Evolutionary conservation across 371 early-diverging fungal species (phyloP).

Genomic region (Mucor plumbeus): DNA sequence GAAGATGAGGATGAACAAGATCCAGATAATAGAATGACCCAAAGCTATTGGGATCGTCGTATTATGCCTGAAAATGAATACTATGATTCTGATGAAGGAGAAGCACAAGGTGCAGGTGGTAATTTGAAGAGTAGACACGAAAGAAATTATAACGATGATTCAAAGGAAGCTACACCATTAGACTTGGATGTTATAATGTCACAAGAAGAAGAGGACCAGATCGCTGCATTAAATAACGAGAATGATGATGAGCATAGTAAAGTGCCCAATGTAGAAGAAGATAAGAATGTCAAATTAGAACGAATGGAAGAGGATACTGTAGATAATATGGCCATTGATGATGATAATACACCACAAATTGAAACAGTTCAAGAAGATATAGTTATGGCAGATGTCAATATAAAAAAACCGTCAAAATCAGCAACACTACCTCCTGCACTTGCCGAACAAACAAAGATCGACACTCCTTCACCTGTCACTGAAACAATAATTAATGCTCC

Average conservation of each 20-base stretch:
- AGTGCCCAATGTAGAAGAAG: background rate
- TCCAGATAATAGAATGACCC: conserved; percentile 57
- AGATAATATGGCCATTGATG: conserved; percentile 2
- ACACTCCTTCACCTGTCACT: background rate
- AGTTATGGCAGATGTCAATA: conserved; percentile 15
- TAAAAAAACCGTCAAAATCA: background rate
- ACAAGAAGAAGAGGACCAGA: conserved; percentile 43
- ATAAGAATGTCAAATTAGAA: background rate
- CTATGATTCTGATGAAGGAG: conserved; percentile 77
- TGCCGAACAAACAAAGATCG: background rate
- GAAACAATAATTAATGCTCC: background rate
- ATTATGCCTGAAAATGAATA: conserved; percentile 69
- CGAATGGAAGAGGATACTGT: conserved; percentile 2
- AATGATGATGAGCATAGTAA: conserved; percentile 17
- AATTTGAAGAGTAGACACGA: conserved; percentile 36
- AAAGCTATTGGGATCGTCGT: conserved; percentile 63
- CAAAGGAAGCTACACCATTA: conserved; percentile 1
- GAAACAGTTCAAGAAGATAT: conserved; percentile 13
- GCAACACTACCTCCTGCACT: background rate
- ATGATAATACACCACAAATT: background rate
- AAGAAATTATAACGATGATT: conserved; percentile 35
- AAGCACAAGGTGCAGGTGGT: conserved; percentile 37
- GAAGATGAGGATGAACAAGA: conserved; percentile 62
- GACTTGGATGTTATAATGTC: conserved; percentile 29
- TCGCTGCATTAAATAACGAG: conserved; percentile 34